Conservation (phyloP, 2,329 filamentous ascomycete genomes). For the Xylaria digitata region DNA sequence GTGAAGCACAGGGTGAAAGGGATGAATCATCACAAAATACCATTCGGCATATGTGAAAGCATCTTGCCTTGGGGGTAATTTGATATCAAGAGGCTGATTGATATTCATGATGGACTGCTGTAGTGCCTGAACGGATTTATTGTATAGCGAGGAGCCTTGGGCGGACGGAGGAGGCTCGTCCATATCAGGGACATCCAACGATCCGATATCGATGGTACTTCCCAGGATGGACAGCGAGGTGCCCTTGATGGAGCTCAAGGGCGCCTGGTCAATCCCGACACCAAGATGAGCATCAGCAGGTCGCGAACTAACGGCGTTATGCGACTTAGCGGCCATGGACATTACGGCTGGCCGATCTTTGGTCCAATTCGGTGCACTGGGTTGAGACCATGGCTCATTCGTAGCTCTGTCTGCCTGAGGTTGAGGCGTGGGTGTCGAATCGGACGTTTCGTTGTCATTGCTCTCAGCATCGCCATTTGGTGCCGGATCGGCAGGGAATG, state of each 20-base stretch:
- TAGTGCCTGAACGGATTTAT: slow-evolving; percentile 79
- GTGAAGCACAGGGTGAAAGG: slow-evolving; percentile 81
- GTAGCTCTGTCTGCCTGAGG: slow-evolving; percentile 44
- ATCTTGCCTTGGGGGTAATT: slow-evolving; percentile 72
- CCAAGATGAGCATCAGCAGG: slow-evolving; percentile 74
- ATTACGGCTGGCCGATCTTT: slow-evolving; percentile 45
- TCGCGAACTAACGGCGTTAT: slow-evolving; percentile 53
- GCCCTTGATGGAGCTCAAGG: slow-evolving; percentile 78
- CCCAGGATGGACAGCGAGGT: slow-evolving; percentile 82
- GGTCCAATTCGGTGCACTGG: slow-evolving; percentile 52
- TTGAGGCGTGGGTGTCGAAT: slow-evolving; percentile 42
- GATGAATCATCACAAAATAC: slow-evolving; percentile 79
- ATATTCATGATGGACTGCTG: slow-evolving; percentile 72
- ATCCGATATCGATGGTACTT: slow-evolving; percentile 80
- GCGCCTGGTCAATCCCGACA: slow-evolving; percentile 70
- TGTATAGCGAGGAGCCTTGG: slow-evolving; percentile 64
- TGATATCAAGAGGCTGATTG: slow-evolving; percentile 66
- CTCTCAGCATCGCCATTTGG: slow-evolving; percentile 46
- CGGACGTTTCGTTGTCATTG: slow-evolving; percentile 40
- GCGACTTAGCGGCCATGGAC: slow-evolving; percentile 43
- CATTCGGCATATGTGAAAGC: slow-evolving; percentile 77
- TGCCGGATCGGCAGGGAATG: slow-evolving; percentile 47
- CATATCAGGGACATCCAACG: slow-evolving; percentile 74
- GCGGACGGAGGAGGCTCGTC: slow-evolving; percentile 66
- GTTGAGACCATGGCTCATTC: slow-evolving; percentile 53